Base-by-base conservation (phyloP, 2,329 filamentous ascomycete genomes). In the Metarhizium humberi region DNA sequence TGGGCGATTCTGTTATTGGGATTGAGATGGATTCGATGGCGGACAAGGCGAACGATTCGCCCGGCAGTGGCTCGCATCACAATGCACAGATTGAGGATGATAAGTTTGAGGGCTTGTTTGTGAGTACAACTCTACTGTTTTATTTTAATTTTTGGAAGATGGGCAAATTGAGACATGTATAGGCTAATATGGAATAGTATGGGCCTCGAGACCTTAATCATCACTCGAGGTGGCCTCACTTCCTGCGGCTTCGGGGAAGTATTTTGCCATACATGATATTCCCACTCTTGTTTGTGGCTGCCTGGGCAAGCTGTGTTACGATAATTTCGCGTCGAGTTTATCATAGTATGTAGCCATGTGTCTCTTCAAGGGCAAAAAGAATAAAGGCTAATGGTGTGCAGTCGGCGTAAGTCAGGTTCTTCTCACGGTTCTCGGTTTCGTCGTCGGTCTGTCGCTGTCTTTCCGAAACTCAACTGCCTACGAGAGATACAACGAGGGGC, bases 351-450 rank as follows among this genome's bases (percentile, higher is more conserved):
- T 18, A 18, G 36, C n/a, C 18, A 6, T 11, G 6, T 18, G 10
- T 14, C 30, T 51, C 10, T 10, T 51, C 29, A 11, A 13, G 25
- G 10, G 7, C 25, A 10, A 30, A 50, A n/a, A 50, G 13, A 42
- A 30, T 25, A 20, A 32, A 40, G 10, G 10, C 34, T 36, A 34
- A 16, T 14, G 25, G 11, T 40, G 29, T 10, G 16, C 20, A 52
- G 50, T 52, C 11, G 50, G 50, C 16, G 43, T 53, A 14, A 47
- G 42, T 25, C 11, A 11, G 11, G 78, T 90, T 47, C 76, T 92
- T n/a, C 77, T 92, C 48, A 92, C 88, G 0, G 84, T 92, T n/a
- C 82, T 88, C 32, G 88, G 88, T 84, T 92, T 92, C 71, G 86
- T 92, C 56, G 87, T 92, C 64, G 85, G 86, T 80, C 71, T 92